Evolutionary conservation across 345 rosid genomes (phyloP).

Genomic region (Pseudoturritis turrita): DNA sequence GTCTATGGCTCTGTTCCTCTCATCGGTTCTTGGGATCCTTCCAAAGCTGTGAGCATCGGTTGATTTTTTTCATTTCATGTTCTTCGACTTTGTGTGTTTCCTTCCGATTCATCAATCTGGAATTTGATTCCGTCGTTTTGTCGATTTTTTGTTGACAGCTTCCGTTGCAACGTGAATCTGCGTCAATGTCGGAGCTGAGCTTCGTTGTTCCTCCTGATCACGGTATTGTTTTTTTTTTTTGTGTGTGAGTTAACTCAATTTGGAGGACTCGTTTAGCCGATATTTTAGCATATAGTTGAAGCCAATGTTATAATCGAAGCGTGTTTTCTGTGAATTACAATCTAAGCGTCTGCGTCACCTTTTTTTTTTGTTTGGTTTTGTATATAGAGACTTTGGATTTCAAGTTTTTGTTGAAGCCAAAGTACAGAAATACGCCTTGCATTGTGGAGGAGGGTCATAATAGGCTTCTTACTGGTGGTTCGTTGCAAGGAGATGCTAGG

Average conservation of each 20-base stretch:
- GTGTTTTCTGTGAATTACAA: not conserved
- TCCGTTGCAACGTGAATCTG: conserved; percentile 84
- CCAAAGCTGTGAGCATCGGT: conserved; percentile 59
- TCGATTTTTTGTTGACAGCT: conserved; percentile 39
- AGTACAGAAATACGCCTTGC: conserved; percentile 49
- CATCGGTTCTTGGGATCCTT: conserved; percentile 92
- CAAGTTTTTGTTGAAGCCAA: conserved; percentile 97
- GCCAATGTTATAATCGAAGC: not conserved
- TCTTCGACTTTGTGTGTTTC: not conserved
- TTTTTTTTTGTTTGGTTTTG: not conserved
- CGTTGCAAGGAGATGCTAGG: conserved; percentile 79
- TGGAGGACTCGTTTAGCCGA: not conserved
- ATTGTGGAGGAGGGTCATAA: conserved; percentile 90
- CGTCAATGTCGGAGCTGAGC: conserved; percentile 85
- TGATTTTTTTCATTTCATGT: not conserved
- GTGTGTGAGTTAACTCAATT: not conserved
- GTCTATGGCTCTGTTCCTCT: conserved; percentile 89
- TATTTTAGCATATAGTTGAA: not conserved
- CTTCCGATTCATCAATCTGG: not conserved
- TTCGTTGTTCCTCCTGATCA: conserved; percentile 98
- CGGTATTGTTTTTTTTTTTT: conserved; percentile 35
- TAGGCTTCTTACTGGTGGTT: conserved; percentile 64
- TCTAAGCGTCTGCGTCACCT: not conserved
- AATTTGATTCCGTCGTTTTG: not conserved
- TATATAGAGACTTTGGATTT: conserved; percentile 86